Evolutionary conservation across 2,329 filamentous ascomycete species (phyloP).

Genomic region (Exophiala lecanii-corni): DNA sequence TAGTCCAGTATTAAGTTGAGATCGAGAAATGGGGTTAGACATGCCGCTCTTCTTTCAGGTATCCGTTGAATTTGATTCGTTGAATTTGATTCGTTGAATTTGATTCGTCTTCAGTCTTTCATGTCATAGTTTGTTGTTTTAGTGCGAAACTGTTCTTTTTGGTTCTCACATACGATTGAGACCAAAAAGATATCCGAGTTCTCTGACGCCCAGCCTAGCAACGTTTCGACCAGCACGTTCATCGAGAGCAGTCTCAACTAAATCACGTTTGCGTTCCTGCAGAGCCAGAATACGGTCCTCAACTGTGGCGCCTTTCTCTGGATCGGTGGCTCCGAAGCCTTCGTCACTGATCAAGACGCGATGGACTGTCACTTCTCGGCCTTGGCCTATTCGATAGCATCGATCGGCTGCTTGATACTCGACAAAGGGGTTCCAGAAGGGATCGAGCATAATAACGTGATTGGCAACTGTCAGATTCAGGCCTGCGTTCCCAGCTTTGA

Average conservation of each 20-base stretch:
- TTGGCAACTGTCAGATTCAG: constrained; percentile 80
- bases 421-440: constrained; percentile 81
- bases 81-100: no score
- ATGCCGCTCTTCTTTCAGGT: no score
- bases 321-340: constrained; percentile 3
- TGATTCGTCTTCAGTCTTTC: no score
- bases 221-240: constrained; percentile 65
- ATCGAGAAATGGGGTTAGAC: no score
- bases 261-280: constrained; percentile 70
- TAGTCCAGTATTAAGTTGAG: no score
- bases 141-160: no score
- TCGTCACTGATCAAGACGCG: constrained; percentile 64
- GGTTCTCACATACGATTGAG: constrained; percentile 13
- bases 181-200: constrained; percentile 67
- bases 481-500: constrained; percentile 79
- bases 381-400: constrained; percentile 81
- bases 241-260: constrained; percentile 76
- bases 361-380: constrained; percentile 69
- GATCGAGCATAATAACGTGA: constrained; percentile 84
- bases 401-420: constrained; percentile 91
- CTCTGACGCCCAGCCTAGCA: constrained; percentile 59
- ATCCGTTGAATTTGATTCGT: no score
- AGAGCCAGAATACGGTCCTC: constrained; percentile 80
- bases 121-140: no score
- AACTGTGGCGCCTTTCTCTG: constrained; percentile 52